Evolutionary conservation across 2,329 filamentous ascomycete species (phyloP), one percentile per base, ranked within the genome.

Genomic region (Blumeriella jaapii): DNA sequence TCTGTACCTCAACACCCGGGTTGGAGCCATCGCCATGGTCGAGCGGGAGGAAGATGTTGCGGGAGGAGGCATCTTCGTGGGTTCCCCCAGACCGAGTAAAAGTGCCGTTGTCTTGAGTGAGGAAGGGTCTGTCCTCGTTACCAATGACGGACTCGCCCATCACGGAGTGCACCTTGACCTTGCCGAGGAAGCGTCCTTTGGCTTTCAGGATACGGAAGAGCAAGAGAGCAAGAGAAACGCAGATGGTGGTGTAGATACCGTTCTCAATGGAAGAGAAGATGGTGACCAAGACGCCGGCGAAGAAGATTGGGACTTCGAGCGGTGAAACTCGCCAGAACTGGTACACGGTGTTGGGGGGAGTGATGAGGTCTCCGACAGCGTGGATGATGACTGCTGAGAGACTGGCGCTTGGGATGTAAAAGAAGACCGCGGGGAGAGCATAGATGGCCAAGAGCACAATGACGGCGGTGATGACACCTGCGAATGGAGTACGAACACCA

Each of bases 271-370:
- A 77, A 3, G 75, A 69, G 61, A 98, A 95, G 28, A 98, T 61
- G 0, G 86, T 93, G 31, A 95, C 82, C 19, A 95, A 61, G 1
- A 98, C 87, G 59, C 91, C 91, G 9, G 83, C 72, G 50, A 96
- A 89, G 68, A 95, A 98, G 55, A 96, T 86, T 31, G 91, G 50
- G 0, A 93, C 82, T 55, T 98, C 91, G 2, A 95, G 55, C 0
- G 91, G 91, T 0, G 85, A 91, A 5, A 94, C 83, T 26, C 78
- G 74, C 89, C 89, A 98, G 63, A 96, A 98, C 52, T 91, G 82
- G 59, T 94, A 94, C 9, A 96, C 71, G 0, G 82, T 87, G 56
- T 93, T 86, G 4, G 89, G 89, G 0, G 85, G 78, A 0, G 87
- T 93, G 56, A 96, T 83, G 36, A 98, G 63, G 55, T 96, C 89